These are phyloP conservation scores for Rhododendron ferrugineum DNA, from an alignment of 148 eudicot species.

Conservation along the genomic window DNA sequence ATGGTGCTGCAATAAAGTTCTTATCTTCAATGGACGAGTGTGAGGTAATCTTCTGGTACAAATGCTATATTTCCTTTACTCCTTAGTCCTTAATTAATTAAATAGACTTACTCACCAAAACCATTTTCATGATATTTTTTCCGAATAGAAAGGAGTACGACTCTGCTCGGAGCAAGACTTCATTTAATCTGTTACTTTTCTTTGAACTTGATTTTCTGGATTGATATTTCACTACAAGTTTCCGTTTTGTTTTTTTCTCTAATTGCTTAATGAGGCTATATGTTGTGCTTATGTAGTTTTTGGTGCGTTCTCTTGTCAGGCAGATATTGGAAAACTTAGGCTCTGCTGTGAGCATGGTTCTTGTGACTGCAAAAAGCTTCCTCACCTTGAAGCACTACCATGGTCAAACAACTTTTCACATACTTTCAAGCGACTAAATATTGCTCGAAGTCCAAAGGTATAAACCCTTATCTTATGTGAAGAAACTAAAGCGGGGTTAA, in stretches of 20 bases:
- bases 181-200: neutral
- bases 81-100: neutral
- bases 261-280: neutral
- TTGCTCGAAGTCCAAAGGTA: slow-evolving; percentile 80
- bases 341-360: slow-evolving; percentile 51
- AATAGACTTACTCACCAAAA: neutral
- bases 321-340: slow-evolving; percentile 45
- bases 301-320: slow-evolving; percentile 34
- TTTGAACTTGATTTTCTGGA: neutral
- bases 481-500: neutral
- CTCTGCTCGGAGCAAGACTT: neutral
- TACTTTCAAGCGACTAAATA: slow-evolving; percentile 62
- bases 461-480: neutral
- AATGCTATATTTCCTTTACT: neutral
- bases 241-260: neutral
- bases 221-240: neutral
- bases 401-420: slow-evolving; percentile 78
- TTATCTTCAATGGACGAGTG: slow-evolving; percentile 36
- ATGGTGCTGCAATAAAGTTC: slow-evolving; percentile 66
- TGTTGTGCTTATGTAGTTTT: slow-evolving; percentile 4
- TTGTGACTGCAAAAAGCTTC: slow-evolving; percentile 65
- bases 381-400: slow-evolving; percentile 49
- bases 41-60: slow-evolving; percentile 38
- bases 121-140: neutral
- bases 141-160: neutral